Evolutionary conservation across 169 alveolate genomes (phyloP).

Genomic region (Eimeria mitis): DNA sequence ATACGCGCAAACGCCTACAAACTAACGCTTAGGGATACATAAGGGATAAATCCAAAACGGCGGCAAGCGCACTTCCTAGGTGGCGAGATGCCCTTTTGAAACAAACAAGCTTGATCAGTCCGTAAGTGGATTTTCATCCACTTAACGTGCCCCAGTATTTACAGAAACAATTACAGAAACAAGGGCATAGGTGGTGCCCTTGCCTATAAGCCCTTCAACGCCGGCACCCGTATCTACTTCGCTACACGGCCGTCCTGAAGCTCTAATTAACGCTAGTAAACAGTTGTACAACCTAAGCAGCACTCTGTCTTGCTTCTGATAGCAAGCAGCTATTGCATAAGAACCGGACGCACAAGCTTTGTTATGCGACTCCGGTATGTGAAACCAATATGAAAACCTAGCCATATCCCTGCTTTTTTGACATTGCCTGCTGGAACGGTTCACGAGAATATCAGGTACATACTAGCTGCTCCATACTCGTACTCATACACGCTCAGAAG

Average conservation of each 20-base stretch:
- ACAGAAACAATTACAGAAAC: background rate
- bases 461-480: background rate
- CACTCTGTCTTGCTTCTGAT: no score
- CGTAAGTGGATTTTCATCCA: background rate
- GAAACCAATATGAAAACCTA: background rate
- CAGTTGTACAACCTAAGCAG: background rate
- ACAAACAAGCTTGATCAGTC: background rate
- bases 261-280: background rate
- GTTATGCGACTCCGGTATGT: background rate
- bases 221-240: background rate
- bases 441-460: background rate
- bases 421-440: background rate
- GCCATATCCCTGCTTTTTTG: background rate
- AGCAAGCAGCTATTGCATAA: background rate
- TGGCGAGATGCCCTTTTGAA: background rate
- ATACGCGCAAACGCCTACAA: background rate
- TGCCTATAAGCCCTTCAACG: background rate
- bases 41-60: background rate
- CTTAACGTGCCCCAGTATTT: background rate
- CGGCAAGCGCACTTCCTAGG: background rate
- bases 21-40: background rate
- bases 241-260: background rate
- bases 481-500: background rate
- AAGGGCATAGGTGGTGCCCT: background rate
- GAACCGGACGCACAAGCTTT: background rate